A percentile compares a stretch with the other conserved stretches of the same genome.
Evolutionary conservation across 768 basidiomycete species (phyloP).

Genomic region (Rossbeevera mucosa): DNA sequence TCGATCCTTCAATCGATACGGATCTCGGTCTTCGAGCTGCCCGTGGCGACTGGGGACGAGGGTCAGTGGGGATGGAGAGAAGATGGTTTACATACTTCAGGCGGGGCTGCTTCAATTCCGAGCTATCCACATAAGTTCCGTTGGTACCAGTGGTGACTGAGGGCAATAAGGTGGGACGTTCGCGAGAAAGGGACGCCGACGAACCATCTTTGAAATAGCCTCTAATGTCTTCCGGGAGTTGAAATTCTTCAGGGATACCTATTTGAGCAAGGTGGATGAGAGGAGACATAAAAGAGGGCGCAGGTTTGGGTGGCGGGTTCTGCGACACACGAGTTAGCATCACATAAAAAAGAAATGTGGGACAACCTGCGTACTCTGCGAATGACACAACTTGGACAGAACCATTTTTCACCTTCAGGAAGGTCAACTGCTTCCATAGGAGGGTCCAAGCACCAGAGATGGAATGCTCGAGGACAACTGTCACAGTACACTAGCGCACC

Average conservation of each 20-base stretch:
- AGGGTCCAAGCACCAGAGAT: slow-evolving; percentile 94
- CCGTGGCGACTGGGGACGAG: slow-evolving; percentile 63
- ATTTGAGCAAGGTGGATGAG: slow-evolving; percentile 67
- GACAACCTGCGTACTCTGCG: slow-evolving; percentile 50
- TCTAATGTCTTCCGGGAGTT: slow-evolving; percentile 81
- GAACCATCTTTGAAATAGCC: slow-evolving; percentile 83
- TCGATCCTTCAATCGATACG: slow-evolving; percentile 79
- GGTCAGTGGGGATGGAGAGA: not conserved
- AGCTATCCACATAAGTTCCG: slow-evolving; percentile 80
- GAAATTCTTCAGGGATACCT: slow-evolving; percentile 74
- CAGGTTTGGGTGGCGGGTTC: slow-evolving; percentile 62
- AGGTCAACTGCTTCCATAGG: slow-evolving; percentile 88
- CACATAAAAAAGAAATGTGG: not conserved
- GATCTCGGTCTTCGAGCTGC: slow-evolving; percentile 87
- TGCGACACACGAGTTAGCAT: slow-evolving; percentile 28
- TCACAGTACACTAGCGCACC: slow-evolving; percentile 95
- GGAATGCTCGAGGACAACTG: slow-evolving; percentile 93
- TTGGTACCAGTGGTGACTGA: slow-evolving; percentile 74
- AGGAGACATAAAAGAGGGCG: slow-evolving; percentile 63
- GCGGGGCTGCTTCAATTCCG: slow-evolving; percentile 70
- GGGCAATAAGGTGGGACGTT: slow-evolving; percentile 14
- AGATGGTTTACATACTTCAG: slow-evolving; percentile 61
- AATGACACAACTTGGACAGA: slow-evolving; percentile 67
- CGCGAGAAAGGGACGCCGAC: slow-evolving; percentile 23
- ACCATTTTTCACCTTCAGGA: slow-evolving; percentile 75